Percentiles rank a stretch among this genome's conserved stretches.
These are phyloP conservation scores for Lactarius tabidus DNA, from an alignment of 768 basidiomycete genomes.

Conservation along the genomic window DNA sequence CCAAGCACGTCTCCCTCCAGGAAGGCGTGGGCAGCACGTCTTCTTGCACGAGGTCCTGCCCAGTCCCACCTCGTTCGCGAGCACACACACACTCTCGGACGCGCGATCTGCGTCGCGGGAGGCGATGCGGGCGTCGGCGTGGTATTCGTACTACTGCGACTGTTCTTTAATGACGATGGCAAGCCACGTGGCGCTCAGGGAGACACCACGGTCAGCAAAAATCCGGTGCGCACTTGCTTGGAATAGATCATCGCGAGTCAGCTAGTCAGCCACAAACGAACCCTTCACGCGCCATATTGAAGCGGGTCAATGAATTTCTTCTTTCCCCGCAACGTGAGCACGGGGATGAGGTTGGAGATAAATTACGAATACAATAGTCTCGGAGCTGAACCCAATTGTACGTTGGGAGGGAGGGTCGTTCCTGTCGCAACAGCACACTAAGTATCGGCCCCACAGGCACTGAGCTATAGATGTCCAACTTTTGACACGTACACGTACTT, in stretches of 20 bases:
- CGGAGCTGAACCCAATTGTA: neutral
- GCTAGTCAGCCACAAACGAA: conserved; percentile 75
- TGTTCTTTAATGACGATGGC: conserved; percentile 57
- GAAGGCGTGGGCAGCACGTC: conserved; percentile 51
- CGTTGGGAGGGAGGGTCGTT: neutral
- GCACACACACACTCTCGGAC: conserved; percentile 35
- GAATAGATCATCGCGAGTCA: conserved; percentile 82
- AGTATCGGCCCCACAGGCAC: neutral
- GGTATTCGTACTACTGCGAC: conserved; percentile 51
- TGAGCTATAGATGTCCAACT: neutral
- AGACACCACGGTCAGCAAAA: conserved; percentile 43
- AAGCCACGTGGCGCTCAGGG: neutral
- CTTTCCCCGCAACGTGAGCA: conserved; percentile 40
- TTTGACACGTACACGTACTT: neutral
- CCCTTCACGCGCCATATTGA: conserved; percentile 78
- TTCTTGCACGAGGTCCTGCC: conserved; percentile 51
- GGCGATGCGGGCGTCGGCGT: conserved; percentile 64
- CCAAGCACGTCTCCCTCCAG: conserved; percentile 33
- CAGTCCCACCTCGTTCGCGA: conserved; percentile 44
- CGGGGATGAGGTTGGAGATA: neutral
- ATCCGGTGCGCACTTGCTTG: conserved; percentile 62
- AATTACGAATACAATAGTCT: no score
- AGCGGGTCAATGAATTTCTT: conserved; percentile 71
- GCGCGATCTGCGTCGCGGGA: conserved; percentile 51
- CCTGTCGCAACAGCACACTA: neutral